Base-by-base conservation (phyloP, 148 eudicot species). In the Selenicereus undatus region DNA sequence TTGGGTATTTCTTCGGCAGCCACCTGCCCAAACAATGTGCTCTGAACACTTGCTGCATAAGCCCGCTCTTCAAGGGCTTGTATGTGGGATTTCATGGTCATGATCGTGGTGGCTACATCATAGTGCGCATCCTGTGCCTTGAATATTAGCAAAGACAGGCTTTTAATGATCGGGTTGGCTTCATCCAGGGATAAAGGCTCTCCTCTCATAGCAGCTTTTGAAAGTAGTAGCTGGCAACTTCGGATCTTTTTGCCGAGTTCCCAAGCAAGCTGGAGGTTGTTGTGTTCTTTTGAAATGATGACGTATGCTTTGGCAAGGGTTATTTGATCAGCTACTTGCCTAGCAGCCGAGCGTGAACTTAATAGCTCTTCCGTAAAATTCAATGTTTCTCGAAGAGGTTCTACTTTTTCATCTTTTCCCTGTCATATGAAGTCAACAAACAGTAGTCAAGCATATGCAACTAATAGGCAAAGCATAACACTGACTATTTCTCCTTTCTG, bases 31-130 rank as follows among this genome's bases (percentile, higher is more conserved):
- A 93, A 91, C 24, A 91, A 76, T 3, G 85, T 86, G 81, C 91
- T 90, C 71, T 93, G 97, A 84, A 90, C 88, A 8, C 90, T 87
- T 17, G 94, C 91, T 30, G 94, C 89, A 83, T 78, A 83, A 18
- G 94, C 94, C 79, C 91, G 92, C 76, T 90, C 94, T 85, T 93
- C 97, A 32, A 93, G 93, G 60, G 97, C 91, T 88, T 93, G 97
- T 79, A 93, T 93, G 85, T 88, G 91, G 50, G 92, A 88, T 80
- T 90, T 91, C 94, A 93, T 91, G 35, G 94, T 93, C 89, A 91
- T 88, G 30, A 93, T 86, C 76, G 97, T 91, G 79, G 97, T 93
- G 48, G 94, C 94, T 64, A 93, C 81, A 86, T 93, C 97, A 75
- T 93, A 93, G 83, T 93, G 97, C 66, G 91, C 89, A 85, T 91